Conservation (phyloP, 1,284 basidiomycete genomes). For the Trichosporon asahii region DNA sequence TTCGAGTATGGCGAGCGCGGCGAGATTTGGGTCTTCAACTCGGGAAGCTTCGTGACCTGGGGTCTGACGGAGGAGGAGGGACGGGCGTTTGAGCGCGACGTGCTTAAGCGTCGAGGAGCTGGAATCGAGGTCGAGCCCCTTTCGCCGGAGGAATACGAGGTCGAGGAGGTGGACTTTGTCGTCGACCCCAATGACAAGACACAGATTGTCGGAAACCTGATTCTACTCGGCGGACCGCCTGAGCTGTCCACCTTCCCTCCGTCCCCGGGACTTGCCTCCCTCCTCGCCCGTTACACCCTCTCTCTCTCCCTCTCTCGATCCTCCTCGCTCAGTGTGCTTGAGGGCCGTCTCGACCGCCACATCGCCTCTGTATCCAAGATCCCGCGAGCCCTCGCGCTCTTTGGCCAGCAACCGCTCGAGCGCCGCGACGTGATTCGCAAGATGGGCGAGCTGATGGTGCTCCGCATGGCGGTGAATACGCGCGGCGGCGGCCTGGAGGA, state of each 20-base stretch:
- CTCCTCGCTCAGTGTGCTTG: slow-evolving; percentile 75
- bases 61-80: slow-evolving; percentile 78
- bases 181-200: slow-evolving; percentile 75
- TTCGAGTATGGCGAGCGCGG: slow-evolving; percentile 62
- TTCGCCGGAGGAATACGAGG: slow-evolving; percentile 62
- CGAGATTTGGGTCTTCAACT: slow-evolving; percentile 82
- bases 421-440: slow-evolving; percentile 79
- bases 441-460: slow-evolving; percentile 79
- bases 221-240: slow-evolving; percentile 73
- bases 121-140: slow-evolving; percentile 63
- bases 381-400: slow-evolving; percentile 68
- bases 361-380: slow-evolving; percentile 73
- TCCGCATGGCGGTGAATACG: slow-evolving; percentile 80
- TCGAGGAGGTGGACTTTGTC: slow-evolving; percentile 85
- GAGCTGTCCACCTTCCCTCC: slow-evolving; percentile 48
- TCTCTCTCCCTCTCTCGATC: slow-evolving; percentile 84
- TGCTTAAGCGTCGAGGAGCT: slow-evolving; percentile 57
- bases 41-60: slow-evolving; percentile 84
- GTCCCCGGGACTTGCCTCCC: slow-evolving; percentile 52
- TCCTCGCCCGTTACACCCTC: slow-evolving; percentile 80
- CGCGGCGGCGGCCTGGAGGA: slow-evolving; percentile 84
- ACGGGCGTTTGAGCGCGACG: slow-evolving; percentile 62
- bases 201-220: slow-evolving; percentile 79
- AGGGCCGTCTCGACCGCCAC: slow-evolving; percentile 74
- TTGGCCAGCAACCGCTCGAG: slow-evolving; percentile 74